Base-by-base conservation (phyloP, 2,329 filamentous ascomycete genomes). In the Alternaria atra region DNA sequence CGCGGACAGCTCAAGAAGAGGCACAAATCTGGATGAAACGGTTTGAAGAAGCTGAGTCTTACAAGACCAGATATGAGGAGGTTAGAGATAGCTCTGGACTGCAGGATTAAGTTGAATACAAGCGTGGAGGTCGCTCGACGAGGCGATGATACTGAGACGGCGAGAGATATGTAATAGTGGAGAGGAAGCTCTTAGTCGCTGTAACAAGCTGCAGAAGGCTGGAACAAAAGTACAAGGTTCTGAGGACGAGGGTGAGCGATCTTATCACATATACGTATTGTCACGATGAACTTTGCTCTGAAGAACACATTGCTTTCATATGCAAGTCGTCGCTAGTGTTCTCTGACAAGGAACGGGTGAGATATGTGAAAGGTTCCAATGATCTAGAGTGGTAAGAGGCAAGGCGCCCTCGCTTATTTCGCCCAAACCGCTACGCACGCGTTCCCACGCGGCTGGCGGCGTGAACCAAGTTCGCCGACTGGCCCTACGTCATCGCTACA, bases 401-500 rank as follows among this genome's bases (percentile, higher is more conserved):
- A 35, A 23, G 15, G 5, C 10, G 13, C n/a, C 20, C 52, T 58
- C 52, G 57, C 57, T 51, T 60, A 43, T 39, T n/a, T 40, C 32
- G 48, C 52, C 30, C 34, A 60, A 39, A 23, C 44, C 20, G 30
- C 34, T 32, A 43, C 46, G 32, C 40, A 60, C 39, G 29, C 44
- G 27, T 51, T 47, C 9, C 30, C 52, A 48, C 44, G 39, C 42
- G 40, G 23, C 37, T 13, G 17, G 15, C 42, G 15, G 13, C 57
- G 23, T 37, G 53, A 57, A 60, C 58, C 58, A 60, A 57, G 58
- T 57, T 57, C 47, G 30, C 6, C 17, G 13, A 34, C 47, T 23
- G 9, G 20, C 27, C 30, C 53, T 60, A 60, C 58, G 58, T 60
- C 58, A 60, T 60, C 34, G 53, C 47, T 55, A 57, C 46, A 57